Base-by-base conservation (phyloP, 768 basidiomycete species). In the Hericium rajendrae region DNA sequence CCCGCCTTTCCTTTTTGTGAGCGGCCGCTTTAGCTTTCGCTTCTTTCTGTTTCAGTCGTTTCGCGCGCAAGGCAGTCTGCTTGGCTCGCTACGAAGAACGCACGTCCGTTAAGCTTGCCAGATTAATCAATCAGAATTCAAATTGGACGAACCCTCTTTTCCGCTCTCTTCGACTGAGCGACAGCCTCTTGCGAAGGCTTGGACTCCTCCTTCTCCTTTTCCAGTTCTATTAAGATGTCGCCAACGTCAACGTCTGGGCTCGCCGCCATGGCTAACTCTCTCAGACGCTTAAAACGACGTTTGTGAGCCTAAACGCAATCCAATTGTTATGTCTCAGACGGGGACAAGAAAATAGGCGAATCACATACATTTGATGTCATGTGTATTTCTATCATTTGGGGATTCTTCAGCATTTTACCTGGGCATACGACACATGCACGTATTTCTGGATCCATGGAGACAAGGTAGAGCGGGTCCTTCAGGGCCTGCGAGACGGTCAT, bases 381-480 rank as follows among this genome's bases (percentile, higher is more conserved):
- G 68, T 91, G 89, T 13, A 78, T 69, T 57, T 75, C 70, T 38
- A 78, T 72, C 81, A 85, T 82, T 52, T 73, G 74, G 9, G 61
- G 54, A 50, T 78, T 77, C 66, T 88, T 88, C 41, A 91, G 74
- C n/a, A 76, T 65, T 66, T 88, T 91, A 40, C 82, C 83, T 11
- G 85, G 87, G 68, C 89, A 91, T 5, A 86, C 65, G 8, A 83
- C 74, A 66, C 89, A 91, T 9, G 74, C 77, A 60, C 78, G 77
- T 38, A 80, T 66, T 22, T 78, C 78, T 3, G 83, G 78, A 22
- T 83, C 74, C 11, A 79, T 60, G 4, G 82, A 78, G 38, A 84
- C 70, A 61, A 79, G 66, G 67, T 84, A 87, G 38, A 91, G 63
- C 1, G 89, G 84, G 55, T 88, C 78, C 24, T 71, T 69, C 50